Conservation (phyloP, 441 rosid species). For the Arabidopsis hybrid region DNA sequence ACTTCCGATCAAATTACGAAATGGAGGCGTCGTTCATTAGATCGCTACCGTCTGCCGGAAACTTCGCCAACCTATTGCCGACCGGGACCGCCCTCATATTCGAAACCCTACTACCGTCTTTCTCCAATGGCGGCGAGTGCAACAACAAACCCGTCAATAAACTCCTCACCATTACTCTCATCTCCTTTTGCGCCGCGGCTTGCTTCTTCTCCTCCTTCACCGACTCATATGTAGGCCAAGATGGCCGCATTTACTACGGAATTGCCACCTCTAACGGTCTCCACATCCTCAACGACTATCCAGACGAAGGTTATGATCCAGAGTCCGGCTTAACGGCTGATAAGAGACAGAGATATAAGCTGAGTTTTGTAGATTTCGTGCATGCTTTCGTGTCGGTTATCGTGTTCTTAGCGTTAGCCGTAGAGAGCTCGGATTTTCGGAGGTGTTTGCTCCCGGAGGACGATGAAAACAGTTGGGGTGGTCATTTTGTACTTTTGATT, state of each 20-base stretch:
- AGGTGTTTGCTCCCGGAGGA: constrained; percentile 47
- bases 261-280: constrained; percentile 52
- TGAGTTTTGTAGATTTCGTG: constrained; percentile 47
- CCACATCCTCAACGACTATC: constrained; percentile 43
- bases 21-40: constrained; percentile 30
- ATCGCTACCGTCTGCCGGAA: constrained; percentile 48
- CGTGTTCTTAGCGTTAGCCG: constrained; percentile 61
- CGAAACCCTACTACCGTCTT: constrained; percentile 51
- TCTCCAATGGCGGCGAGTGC: constrained; percentile 53
- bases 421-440: constrained; percentile 49
- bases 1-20: constrained; percentile 10
- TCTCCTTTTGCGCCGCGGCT: constrained; percentile 38
- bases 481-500: constrained; percentile 31
- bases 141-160: constrained; percentile 25
- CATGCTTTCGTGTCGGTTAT: constrained; percentile 53
- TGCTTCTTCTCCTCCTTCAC: constrained; percentile 65
- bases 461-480: constrained; percentile 21
- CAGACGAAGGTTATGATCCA: background rate
- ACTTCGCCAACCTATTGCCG: constrained; percentile 59
- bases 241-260: constrained; percentile 51
- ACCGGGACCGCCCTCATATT: constrained; percentile 53
- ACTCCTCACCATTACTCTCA: constrained; percentile 41
- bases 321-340: background rate
- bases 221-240: constrained; percentile 47
- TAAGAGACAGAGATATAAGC: constrained; percentile 5